Evolutionary conservation across 2,329 filamentous ascomycete species (phyloP), one percentile per base, ranked within the genome.

Genomic region (Beauveria rudraprayagi): DNA sequence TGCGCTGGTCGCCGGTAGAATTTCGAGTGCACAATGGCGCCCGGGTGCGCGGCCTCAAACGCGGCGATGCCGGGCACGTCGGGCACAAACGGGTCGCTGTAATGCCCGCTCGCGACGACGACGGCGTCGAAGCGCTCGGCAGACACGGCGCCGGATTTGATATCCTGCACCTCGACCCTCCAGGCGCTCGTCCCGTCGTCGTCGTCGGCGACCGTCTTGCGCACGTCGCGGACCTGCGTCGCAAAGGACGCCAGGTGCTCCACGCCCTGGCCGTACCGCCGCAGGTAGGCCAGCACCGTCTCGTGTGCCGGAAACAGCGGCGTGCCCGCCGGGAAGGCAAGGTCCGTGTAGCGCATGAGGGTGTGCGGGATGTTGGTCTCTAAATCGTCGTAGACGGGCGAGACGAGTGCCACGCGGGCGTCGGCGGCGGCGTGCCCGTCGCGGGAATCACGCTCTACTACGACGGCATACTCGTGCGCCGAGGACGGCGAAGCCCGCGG

Each of bases 311-410:
- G 90, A 63, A 91, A 91, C 1, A 92, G 75, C 60, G 86, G 82
- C 9, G 79, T 76, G 9, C 83, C 78, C 7, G 76, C 65, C 0
- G 82, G 78, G 67, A 89, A 90, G 1, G 78, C 69, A 3, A 80
- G 75, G 63, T 90, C 86, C 0, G 83, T 83, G 68, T 84, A 92
- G 11, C 80, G 77, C 89, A 93, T 92, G 37, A 92, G 71, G 0
- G 77, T 77, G 61, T 87, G 81, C 0, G 89, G 88, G 41, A 92
- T 89, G 70, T 93, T 93, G 1, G 89, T 90, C 69, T 92, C 88
- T 2, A 92, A 76, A 14, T 77, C 74, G 56, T 88, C 83, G 69
- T 92, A 92, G 51, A 91, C 77, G 0, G 89, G 87, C 3, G 87
- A 88, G n/a, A 87, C 75, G 65, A 90, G 90, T 2, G 80, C 26